Conservation (phyloP, 345 rosid genomes). For the Cardiospermum halicacabum region DNA sequence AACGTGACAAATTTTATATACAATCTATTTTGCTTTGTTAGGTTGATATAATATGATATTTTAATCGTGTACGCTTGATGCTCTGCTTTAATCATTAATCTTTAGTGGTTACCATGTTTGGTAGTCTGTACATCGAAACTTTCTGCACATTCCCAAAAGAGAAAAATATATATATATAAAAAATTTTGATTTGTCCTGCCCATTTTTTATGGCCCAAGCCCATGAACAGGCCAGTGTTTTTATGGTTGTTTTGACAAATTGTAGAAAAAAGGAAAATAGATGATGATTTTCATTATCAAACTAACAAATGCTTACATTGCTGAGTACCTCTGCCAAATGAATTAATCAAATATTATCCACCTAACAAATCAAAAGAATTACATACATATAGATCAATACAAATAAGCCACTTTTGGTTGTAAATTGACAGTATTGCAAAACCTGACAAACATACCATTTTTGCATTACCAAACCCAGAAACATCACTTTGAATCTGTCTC, state of each 20-base stretch:
- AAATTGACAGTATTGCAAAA: neutral
- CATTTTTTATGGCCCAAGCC: too few species aligned
- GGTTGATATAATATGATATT: neutral
- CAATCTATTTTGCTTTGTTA: neutral
- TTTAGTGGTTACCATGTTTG: neutral
- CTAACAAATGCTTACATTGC: constrained; percentile 2
- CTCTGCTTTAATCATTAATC: neutral
- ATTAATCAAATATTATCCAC: neutral
- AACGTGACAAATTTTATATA: neutral
- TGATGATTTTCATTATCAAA: neutral
- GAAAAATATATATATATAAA: too few species aligned
- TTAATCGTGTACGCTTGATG: neutral
- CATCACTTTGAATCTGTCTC: neutral
- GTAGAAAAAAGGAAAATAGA: neutral
- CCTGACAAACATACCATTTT: neutral
- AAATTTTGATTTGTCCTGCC: too few species aligned
- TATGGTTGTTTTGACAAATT: too few species aligned
- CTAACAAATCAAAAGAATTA: neutral
- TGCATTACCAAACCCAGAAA: neutral
- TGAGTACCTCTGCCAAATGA: neutral
- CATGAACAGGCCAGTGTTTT: too few species aligned
- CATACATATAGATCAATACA: neutral
- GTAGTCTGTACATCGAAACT: neutral
- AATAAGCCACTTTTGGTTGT: neutral
- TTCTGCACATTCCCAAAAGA: neutral